phyloP scores from a whole-genome alignment of 1,284 basidiomycete genomes.

The Leccinum solheimii region DNA sequence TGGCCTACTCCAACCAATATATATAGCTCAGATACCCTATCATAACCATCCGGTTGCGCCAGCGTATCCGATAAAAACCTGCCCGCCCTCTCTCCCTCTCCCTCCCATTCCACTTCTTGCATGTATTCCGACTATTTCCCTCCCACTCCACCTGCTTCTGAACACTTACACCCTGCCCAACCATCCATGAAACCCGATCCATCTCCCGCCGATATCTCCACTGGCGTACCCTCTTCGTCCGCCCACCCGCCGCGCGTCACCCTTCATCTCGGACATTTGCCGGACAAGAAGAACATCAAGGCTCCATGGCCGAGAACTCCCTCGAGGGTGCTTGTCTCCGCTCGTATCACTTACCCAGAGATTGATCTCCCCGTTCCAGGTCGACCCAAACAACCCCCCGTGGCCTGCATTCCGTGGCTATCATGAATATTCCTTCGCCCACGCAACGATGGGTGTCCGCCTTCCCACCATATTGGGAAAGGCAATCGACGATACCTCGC shows the following conservation, averaged over 20 bases:
- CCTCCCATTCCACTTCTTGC: neutral
- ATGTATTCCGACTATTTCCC: conserved; percentile 33
- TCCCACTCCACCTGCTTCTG: conserved; percentile 18
- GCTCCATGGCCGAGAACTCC: conserved; percentile 72
- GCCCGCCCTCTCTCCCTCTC: neutral
- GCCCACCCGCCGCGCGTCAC: conserved; percentile 57
- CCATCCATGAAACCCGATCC: conserved; percentile 10
- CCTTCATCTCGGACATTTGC: conserved; percentile 69
- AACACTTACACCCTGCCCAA: conserved; percentile 7
- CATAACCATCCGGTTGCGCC: neutral
- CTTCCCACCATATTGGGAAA: conserved; percentile 96
- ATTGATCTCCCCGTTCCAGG: conserved; percentile 37
- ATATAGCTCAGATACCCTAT: conserved; percentile 18
- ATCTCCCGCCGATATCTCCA: neutral
- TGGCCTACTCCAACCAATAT: conserved; percentile 22
- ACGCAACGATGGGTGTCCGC: conserved; percentile 92
- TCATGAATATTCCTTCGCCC: conserved; percentile 94
- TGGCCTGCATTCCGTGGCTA: conserved; percentile 96
- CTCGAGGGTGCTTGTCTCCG: conserved; percentile 50
- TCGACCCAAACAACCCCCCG: conserved; percentile 93
- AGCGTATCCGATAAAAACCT: conserved; percentile 20
- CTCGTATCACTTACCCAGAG: neutral
- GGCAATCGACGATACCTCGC: conserved; percentile 90
- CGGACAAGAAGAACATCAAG: conserved; percentile 67
- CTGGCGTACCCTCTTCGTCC: conserved; percentile 30